A percentile compares a stretch with the other conserved stretches of the same genome.
phyloP scores from a whole-genome alignment of 805 yeast species.

The Yamadazyma scolyti region DNA sequence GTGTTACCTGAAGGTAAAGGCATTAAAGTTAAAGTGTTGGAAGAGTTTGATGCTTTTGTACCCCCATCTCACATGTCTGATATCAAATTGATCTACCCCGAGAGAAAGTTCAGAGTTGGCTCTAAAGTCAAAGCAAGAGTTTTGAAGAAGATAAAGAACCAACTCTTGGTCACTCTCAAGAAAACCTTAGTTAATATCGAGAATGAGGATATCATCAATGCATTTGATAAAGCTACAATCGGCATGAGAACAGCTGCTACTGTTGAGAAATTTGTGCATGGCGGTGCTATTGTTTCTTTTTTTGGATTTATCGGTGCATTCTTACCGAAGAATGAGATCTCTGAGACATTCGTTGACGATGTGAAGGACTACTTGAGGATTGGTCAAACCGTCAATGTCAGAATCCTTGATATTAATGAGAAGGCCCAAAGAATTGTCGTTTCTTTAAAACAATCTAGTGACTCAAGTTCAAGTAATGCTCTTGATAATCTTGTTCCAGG shows the following conservation, averaged over 20 bases:
- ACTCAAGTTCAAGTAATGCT: constrained; percentile 40
- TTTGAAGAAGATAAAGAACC: constrained; percentile 46
- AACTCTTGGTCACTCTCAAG: constrained; percentile 67
- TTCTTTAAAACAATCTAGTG: constrained; percentile 66
- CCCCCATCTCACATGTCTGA: constrained; percentile 79
- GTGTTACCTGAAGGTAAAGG: constrained; percentile 60
- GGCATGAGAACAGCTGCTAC: constrained; percentile 66
- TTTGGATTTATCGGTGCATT: constrained; percentile 77
- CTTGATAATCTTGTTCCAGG: constrained; percentile 55
- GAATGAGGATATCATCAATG: constrained; percentile 47
- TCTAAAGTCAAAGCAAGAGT: constrained; percentile 75
- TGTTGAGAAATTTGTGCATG: constrained; percentile 63
- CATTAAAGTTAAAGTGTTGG: constrained; percentile 60
- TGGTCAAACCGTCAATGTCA: constrained; percentile 80
- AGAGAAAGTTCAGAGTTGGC: constrained; percentile 86
- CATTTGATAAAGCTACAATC: constrained; percentile 34
- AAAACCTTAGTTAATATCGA: constrained; percentile 74
- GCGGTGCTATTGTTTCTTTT: constrained; percentile 82
- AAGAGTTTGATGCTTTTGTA: constrained; percentile 70
- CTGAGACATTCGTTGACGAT: constrained; percentile 77
- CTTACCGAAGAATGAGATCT: constrained; percentile 82
- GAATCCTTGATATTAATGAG: constrained; percentile 55
- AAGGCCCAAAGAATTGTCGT: constrained; percentile 57
- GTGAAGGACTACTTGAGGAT: constrained; percentile 75
- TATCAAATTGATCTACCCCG: constrained; percentile 80